These are phyloP conservation scores for Remersonia thermophila DNA, from an alignment of 2,329 filamentous ascomycete genomes.

Conservation along the genomic window DNA sequence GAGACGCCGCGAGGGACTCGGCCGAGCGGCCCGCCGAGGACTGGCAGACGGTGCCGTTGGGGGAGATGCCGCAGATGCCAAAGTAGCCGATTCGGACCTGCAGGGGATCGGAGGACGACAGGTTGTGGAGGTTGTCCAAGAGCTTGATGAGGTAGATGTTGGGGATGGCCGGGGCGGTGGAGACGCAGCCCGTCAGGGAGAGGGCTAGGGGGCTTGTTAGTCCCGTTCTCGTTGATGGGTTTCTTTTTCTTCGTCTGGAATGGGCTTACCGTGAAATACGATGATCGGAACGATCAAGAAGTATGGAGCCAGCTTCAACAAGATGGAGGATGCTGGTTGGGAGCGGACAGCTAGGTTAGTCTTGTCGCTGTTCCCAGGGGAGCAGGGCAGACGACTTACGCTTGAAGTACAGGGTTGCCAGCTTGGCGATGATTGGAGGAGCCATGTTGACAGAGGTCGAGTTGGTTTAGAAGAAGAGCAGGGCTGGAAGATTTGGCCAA, in stretches of 20 bases:
- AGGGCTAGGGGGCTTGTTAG: slow-evolving; percentile 10
- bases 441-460: too few species aligned
- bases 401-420: slow-evolving; percentile 10
- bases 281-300: slow-evolving; percentile 15
- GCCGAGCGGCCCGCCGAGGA: slow-evolving; percentile 9
- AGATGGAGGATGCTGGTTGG: slow-evolving; percentile 1
- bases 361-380: too few species aligned
- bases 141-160: slow-evolving; percentile 18
- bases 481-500: not conserved
- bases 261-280: slow-evolving; percentile 11
- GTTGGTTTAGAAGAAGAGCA: slow-evolving; percentile 4
- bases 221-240: too few species aligned
- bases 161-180: slow-evolving; percentile 16
- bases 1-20: slow-evolving; percentile 9
- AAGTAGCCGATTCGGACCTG: slow-evolving; percentile 18
- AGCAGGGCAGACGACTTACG: slow-evolving; percentile 5
- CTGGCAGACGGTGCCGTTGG: slow-evolving; percentile 12
- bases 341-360: slow-evolving; percentile 5
- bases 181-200: slow-evolving; percentile 17
- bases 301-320: slow-evolving; percentile 8
- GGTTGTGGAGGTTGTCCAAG: slow-evolving; percentile 7
- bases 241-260: too few species aligned
- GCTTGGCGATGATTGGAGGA: not conserved
- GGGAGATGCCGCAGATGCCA: slow-evolving; percentile 17
- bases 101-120: slow-evolving; percentile 6